Conservation (phyloP, 306 rosid genomes). For the Elaeagnus macrophylla region DNA sequence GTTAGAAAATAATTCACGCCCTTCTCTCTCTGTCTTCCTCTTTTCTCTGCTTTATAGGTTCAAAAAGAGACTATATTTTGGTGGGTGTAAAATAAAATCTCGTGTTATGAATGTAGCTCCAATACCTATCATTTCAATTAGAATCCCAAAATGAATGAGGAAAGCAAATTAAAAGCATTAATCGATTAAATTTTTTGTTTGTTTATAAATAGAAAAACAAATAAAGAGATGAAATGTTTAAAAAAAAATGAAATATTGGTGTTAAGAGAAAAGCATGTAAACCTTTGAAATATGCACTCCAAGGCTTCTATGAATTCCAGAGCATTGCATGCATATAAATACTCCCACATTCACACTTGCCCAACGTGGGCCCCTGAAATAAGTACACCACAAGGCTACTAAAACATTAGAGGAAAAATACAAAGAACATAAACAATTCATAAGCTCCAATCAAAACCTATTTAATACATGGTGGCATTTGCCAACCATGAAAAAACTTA, state of each 20-base stretch:
- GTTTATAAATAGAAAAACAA: background rate
- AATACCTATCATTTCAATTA: background rate
- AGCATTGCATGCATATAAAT: constrained; percentile 91
- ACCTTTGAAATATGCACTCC: constrained; percentile 98
- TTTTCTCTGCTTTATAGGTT: no score
- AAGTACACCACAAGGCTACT: background rate
- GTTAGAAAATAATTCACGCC: no score
- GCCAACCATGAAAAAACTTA: background rate
- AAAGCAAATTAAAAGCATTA: background rate
- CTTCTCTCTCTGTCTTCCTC: no score
- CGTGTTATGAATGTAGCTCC: background rate
- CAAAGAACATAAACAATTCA: background rate
- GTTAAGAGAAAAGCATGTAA: background rate
- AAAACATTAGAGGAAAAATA: background rate
- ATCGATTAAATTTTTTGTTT: no score
- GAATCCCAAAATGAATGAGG: background rate
- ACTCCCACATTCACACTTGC: constrained; percentile 92
- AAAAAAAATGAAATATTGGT: no score
- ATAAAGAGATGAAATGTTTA: background rate
- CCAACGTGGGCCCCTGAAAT: constrained; percentile 92
- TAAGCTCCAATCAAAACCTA: background rate
- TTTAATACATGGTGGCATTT: background rate
- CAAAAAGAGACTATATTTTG: no score
- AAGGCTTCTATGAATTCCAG: constrained; percentile 92
- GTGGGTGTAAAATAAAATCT: no score